Evolutionary conservation across 306 rosid genomes (phyloP), one percentile per base, ranked within the genome.

Genomic region (Hippophae rhamnoides): DNA sequence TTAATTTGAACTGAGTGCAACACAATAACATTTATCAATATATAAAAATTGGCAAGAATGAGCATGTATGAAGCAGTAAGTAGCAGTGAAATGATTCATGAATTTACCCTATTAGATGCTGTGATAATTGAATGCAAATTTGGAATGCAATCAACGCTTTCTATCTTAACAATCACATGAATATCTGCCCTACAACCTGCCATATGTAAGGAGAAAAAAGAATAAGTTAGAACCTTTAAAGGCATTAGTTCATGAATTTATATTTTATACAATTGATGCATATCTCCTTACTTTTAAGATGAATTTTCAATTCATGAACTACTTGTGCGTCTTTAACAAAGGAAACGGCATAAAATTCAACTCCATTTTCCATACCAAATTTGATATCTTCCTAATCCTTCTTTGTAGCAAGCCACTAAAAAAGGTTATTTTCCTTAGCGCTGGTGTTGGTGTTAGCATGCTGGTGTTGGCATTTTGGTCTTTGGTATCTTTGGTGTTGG

Each of bases 341-440:
- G 23, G 23, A 18, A 18, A 18, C 1, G 0, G 1, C 23, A 18
- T 18, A 92, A 70, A 92, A 92, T 67, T 92, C 99, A 72, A 92
- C 95, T 84, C 80, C 47, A 80, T 92, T 92, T 64, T 92, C 99
- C 47, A 88, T 95, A 76, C 99, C 99, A 68, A 92, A 92, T 79
- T 92, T 84, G 69, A 92, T 92, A 71, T 92, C 99, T 60, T 92
- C 99, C 96, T 96, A 92, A 69, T 92, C 99, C 89, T 92, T 92
- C 71, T 92, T 95, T 86, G 99, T 74, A 83, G 51, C 7, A 85
- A 66, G 67, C 53, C 46, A 76, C 66, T 9, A 57, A 8, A 47
- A 47, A 78, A n/a, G 50, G 41, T 66, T 23, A 63, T 52, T 47
- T 41, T 49, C 45, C 52, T 50, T 66, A 53, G 58, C 46, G 23